Conservation (phyloP, 805 yeast genomes). For the Ogataea philodendri region DNA sequence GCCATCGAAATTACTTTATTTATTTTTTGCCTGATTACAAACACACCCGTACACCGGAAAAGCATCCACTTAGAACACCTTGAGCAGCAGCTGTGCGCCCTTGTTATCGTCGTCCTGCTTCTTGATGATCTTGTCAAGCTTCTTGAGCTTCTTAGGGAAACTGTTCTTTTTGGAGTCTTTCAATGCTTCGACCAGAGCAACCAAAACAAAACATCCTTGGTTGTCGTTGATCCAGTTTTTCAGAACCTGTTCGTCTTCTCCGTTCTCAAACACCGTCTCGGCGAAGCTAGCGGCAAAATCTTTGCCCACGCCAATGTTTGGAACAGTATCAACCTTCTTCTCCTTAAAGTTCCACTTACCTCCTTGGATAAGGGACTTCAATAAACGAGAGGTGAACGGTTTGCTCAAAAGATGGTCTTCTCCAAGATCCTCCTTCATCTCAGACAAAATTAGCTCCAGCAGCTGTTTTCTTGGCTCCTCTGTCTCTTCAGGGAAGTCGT, state of each 20-base stretch:
- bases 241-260: slow-evolving; percentile 51
- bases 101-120: slow-evolving; percentile 49
- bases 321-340: slow-evolving; percentile 46
- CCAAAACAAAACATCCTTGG: slow-evolving; percentile 77
- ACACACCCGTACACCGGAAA: slow-evolving; percentile 12
- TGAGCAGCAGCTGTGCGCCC: slow-evolving; percentile 56
- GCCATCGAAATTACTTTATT: slow-evolving; percentile 19
- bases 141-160: slow-evolving; percentile 54
- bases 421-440: slow-evolving; percentile 65
- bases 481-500: slow-evolving; percentile 34
- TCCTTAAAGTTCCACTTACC: slow-evolving; percentile 76
- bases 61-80: slow-evolving; percentile 34
- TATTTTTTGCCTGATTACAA: no score
- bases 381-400: slow-evolving; percentile 71
- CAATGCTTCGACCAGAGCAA: slow-evolving; percentile 71
- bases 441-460: slow-evolving; percentile 53
- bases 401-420: slow-evolving; percentile 67
- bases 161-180: slow-evolving; percentile 41
- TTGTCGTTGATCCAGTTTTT: slow-evolving; percentile 62
- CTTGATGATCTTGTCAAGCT: slow-evolving; percentile 43
- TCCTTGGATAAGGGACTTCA: slow-evolving; percentile 78
- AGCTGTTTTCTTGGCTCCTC: slow-evolving; percentile 35
- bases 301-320: slow-evolving; percentile 48
- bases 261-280: slow-evolving; percentile 44
- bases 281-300: slow-evolving; percentile 55